Conservation (phyloP, 2,329 filamentous ascomycete genomes). For the Pseudocercospora cruenta region DNA sequence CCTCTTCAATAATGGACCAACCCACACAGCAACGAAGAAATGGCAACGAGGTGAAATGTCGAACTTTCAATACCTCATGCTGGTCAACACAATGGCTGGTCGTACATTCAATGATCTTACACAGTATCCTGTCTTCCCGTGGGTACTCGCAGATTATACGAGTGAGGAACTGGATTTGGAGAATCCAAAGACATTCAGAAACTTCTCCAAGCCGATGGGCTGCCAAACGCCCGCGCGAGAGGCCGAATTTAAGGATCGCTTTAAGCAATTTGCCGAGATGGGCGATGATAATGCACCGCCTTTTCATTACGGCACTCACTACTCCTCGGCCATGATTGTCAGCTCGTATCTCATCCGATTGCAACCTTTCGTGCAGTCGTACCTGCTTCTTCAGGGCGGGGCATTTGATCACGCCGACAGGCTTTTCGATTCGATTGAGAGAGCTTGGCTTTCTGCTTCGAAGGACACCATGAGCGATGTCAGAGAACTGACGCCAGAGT, state of each 20-base stretch:
- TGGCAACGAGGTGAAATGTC: conserved; percentile 96
- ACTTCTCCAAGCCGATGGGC: conserved; percentile 95
- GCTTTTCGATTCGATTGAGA: conserved; percentile 89
- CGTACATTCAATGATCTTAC: conserved; percentile 97
- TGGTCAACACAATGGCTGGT: conserved; percentile 96
- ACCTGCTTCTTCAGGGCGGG: conserved; percentile 90
- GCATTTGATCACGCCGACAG: conserved; percentile 95
- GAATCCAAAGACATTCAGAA: conserved; percentile 82
- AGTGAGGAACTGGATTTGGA: conserved; percentile 88
- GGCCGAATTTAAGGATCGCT: conserved; percentile 78
- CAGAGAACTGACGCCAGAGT: conserved; percentile 91
- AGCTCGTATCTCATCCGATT: conserved; percentile 93
- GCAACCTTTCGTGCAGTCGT: conserved; percentile 95
- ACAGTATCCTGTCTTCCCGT: conserved; percentile 97
- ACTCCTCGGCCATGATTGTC: conserved; percentile 98
- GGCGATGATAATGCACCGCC: conserved; percentile 73
- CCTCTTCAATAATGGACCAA: conserved; percentile 81
- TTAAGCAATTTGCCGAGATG: conserved; percentile 87
- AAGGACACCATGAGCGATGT: conserved; percentile 91
- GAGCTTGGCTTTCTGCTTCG: conserved; percentile 89
- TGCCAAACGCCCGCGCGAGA: conserved; percentile 79
- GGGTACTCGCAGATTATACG: conserved; percentile 94
- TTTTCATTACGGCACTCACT: conserved; percentile 98
- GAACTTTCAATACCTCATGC: conserved; percentile 98
- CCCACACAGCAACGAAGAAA: conserved; percentile 81